Evolutionary conservation across 2,329 filamentous ascomycete species (phyloP), one percentile per base, ranked within the genome.

Genomic region (Nakataea oryzae): DNA sequence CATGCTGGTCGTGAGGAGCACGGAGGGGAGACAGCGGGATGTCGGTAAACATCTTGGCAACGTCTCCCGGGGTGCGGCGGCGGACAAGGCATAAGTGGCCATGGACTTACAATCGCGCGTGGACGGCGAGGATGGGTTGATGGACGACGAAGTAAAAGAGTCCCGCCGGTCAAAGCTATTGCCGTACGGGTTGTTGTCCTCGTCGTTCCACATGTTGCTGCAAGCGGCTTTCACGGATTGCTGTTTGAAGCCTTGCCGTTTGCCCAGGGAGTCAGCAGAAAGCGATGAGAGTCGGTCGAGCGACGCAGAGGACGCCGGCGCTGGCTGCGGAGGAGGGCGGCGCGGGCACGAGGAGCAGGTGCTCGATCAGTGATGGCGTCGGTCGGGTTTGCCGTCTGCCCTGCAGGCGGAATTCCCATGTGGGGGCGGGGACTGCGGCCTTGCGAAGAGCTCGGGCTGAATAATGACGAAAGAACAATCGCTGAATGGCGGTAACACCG

Each of bases 141-240:
- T 80, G 56, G 81, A 78, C 34, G 88, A 88, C 30, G 88, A 91
- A 57, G 86, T 82, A 73, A 89, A 86, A 65, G 90, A 90, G 74
- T 96, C 90, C 70, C 90, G 86, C 69, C 90, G 89, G 74, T 95
- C 90, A 78, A 96, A 97, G 75, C 91, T 93, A 70, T 81, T 85
- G 66, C 92, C 93, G 72, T 97, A 97, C 6, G 93, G 93, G 74
- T 97, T 97, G 78, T 97, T 97, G 73, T 97, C 91, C 78, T 97
- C 93, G 80, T 97, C 93, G 82, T 97, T 96, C 93, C 93, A 97
- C 93, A 97, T 97, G 68, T 69, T 82, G 73, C 61, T 61, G 34
- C 62, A 27, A 57, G 50, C 41, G 30, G 13, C 34, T 60, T 54
- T n/a, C 41, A n/a, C 17, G 24, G 41, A 24, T 50, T 50, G 41